phyloP scores from a whole-genome alignment of 176 grass and related monocot species.

The Elymus sibiricus region DNA sequence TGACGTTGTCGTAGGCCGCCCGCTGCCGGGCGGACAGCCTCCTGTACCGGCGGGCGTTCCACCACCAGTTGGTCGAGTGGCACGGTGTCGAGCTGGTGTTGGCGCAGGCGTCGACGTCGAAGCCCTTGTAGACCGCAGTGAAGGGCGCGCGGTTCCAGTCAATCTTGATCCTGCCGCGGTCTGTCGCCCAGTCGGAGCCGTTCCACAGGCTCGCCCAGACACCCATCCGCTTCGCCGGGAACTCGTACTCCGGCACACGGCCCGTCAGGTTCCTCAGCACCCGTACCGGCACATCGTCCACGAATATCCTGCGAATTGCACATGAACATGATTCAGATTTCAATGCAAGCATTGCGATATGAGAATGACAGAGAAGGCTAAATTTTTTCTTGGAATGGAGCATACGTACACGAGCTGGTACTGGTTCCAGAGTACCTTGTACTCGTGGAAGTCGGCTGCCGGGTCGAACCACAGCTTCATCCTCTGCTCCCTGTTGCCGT shows the following conservation, averaged over 20 bases:
- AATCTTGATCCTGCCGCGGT: slow-evolving; percentile 45
- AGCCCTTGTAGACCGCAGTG: slow-evolving; percentile 38
- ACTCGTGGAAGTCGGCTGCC: slow-evolving; percentile 60
- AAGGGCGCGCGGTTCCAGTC: slow-evolving; percentile 60
- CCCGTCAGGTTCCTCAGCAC: slow-evolving; percentile 49
- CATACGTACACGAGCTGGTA: slow-evolving; percentile 43
- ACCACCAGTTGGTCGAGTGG: slow-evolving; percentile 36
- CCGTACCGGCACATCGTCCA: slow-evolving; percentile 52
- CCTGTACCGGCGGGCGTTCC: slow-evolving; percentile 44
- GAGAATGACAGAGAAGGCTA: too few species aligned
- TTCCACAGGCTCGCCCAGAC: slow-evolving; percentile 58
- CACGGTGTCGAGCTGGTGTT: slow-evolving; percentile 1
- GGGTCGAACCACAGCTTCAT: slow-evolving; percentile 60
- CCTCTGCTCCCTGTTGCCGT: slow-evolving; percentile 47
- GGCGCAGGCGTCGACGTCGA: slow-evolving; percentile 43
- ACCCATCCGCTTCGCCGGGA: slow-evolving; percentile 54
- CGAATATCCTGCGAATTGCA: slow-evolving; percentile 43
- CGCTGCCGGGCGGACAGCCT: slow-evolving; percentile 30
- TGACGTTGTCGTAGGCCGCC: slow-evolving; percentile 43
- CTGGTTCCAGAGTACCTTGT: slow-evolving; percentile 68
- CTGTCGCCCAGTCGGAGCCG: slow-evolving; percentile 64
- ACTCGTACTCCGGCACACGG: slow-evolving; percentile 10
- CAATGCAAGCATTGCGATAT: not conserved
- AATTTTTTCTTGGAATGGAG: too few species aligned
- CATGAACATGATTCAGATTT: not conserved